These are phyloP conservation scores for Phytophthora podocarpi DNA, from an alignment of 352 stramenopile species.

Conservation along the genomic window DNA sequence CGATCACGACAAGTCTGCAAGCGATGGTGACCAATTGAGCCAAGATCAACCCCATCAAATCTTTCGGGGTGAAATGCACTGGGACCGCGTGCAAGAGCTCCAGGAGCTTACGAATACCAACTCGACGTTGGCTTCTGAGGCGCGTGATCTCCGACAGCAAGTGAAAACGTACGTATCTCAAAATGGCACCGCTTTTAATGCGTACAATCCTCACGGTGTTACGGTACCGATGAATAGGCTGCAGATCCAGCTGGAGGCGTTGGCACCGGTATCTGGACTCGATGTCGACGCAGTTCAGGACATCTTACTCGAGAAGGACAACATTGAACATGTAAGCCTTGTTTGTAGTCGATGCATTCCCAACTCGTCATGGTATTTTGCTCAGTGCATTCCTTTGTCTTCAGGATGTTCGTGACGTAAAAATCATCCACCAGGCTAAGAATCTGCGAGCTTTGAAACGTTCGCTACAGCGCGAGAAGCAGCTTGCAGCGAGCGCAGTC, in stretches of 20 bases:
- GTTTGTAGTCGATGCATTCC: too few relatives aligned
- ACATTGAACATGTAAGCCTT: conserved; percentile 53
- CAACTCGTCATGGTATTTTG: background rate
- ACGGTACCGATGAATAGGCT: conserved; percentile 34
- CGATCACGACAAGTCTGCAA: conserved; percentile 27
- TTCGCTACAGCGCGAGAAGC: conserved; percentile 62
- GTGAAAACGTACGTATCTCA: conserved; percentile 50
- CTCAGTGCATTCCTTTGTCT: background rate
- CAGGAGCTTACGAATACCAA: conserved; percentile 74
- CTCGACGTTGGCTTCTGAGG: conserved; percentile 43
- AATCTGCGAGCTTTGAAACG: conserved; percentile 65
- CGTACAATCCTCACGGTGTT: conserved; percentile 24
- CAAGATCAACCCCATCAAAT: background rate
- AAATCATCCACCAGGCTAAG: conserved; percentile 84
- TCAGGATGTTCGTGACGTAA: conserved; percentile 76
- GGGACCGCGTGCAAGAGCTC: conserved; percentile 56
- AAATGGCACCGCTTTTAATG: background rate
- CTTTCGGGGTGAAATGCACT: conserved; percentile 47
- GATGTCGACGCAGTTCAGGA: conserved; percentile 57
- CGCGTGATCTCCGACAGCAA: conserved; percentile 58
- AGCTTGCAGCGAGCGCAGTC: conserved; percentile 43
- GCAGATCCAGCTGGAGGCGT: conserved; percentile 71
- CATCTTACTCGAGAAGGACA: conserved; percentile 66
- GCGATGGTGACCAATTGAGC: background rate
- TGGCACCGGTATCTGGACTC: conserved; percentile 68